These are phyloP conservation scores for Adansonia madagascariensis DNA, from an alignment of 441 rosid genomes.

Conservation along the genomic window DNA sequence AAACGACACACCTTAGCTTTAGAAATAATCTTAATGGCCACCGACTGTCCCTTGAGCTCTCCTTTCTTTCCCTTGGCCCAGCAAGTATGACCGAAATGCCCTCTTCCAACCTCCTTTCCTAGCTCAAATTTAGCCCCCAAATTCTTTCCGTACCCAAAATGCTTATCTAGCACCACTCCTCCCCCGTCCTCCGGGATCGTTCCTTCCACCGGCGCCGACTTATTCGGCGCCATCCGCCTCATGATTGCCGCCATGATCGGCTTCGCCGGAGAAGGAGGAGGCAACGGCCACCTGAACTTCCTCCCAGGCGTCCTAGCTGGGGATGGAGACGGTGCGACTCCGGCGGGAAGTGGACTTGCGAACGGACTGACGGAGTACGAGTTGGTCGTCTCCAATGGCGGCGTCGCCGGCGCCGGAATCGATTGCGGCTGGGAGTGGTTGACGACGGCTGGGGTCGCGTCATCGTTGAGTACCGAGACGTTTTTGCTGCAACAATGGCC, in stretches of 20 bases:
- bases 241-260: slow-evolving; percentile 67
- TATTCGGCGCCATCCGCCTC: slow-evolving; percentile 42
- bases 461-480: slow-evolving; percentile 42
- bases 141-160: slow-evolving; percentile 58
- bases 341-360: slow-evolving; percentile 64
- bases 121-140: slow-evolving; percentile 54
- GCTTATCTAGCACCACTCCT: slow-evolving; percentile 49
- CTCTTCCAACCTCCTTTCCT: slow-evolving; percentile 67
- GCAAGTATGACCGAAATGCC: slow-evolving; percentile 81
- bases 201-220: slow-evolving; percentile 45
- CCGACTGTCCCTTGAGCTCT: slow-evolving; percentile 58
- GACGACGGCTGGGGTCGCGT: slow-evolving; percentile 32
- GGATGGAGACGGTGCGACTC: slow-evolving; percentile 55
- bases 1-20: slow-evolving; percentile 59
- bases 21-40: slow-evolving; percentile 72
- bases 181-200: slow-evolving; percentile 51
- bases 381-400: slow-evolving; percentile 39
- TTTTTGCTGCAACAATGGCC: slow-evolving; percentile 79
- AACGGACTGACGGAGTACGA: slow-evolving; percentile 66
- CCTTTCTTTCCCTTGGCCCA: slow-evolving; percentile 72
- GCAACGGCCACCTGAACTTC: slow-evolving; percentile 73
- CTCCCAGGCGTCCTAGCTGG: slow-evolving; percentile 69
- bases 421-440: slow-evolving; percentile 26
- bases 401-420: slow-evolving; percentile 36
- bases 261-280: slow-evolving; percentile 80